These are phyloP conservation scores for Metarhizium brunneum DNA, from an alignment of 2,329 filamentous ascomycete genomes.

Conservation along the genomic window DNA sequence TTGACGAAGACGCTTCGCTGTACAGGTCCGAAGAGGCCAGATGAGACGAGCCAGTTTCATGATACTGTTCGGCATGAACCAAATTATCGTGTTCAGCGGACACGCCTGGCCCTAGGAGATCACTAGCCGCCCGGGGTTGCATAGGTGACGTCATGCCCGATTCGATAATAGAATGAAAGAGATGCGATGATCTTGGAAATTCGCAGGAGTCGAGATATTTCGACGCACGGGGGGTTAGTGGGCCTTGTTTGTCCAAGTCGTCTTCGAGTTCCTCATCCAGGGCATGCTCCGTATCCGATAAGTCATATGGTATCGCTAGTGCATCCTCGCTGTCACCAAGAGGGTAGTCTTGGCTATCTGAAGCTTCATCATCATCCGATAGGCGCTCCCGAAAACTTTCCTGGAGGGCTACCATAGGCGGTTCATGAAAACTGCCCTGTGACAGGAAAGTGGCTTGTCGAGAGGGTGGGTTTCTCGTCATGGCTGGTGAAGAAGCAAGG, in stretches of 20 bases:
- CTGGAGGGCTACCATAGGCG: slow-evolving; percentile 15
- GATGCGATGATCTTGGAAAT: not conserved
- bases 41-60: not conserved
- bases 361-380: slow-evolving; percentile 10
- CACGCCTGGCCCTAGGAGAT: not conserved
- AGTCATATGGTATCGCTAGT: slow-evolving; percentile 46
- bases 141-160: slow-evolving; percentile 5
- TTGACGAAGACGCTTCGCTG: not conserved
- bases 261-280: slow-evolving; percentile 26
- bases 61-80: not conserved
- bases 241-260: slow-evolving; percentile 26
- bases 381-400: slow-evolving; percentile 16
- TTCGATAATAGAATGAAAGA: slow-evolving; percentile 20
- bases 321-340: slow-evolving; percentile 45
- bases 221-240: slow-evolving; percentile 46
- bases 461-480: slow-evolving; percentile 27
- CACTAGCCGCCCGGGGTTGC: slow-evolving; percentile 9
- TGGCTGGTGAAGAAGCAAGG: slow-evolving; percentile 41
- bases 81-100: not conserved
- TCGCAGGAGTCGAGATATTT: slow-evolving; percentile 27
- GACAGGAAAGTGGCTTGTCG: slow-evolving; percentile 21
- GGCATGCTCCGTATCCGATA: slow-evolving; percentile 19
- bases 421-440: slow-evolving; percentile 16
- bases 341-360: slow-evolving; percentile 14
- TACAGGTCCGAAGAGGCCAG: not conserved